A percentile compares a stretch with the other conserved stretches of the same genome.
Evolutionary conservation across 768 basidiomycete genomes (phyloP).

Genomic region (Kwoniella europaea): DNA sequence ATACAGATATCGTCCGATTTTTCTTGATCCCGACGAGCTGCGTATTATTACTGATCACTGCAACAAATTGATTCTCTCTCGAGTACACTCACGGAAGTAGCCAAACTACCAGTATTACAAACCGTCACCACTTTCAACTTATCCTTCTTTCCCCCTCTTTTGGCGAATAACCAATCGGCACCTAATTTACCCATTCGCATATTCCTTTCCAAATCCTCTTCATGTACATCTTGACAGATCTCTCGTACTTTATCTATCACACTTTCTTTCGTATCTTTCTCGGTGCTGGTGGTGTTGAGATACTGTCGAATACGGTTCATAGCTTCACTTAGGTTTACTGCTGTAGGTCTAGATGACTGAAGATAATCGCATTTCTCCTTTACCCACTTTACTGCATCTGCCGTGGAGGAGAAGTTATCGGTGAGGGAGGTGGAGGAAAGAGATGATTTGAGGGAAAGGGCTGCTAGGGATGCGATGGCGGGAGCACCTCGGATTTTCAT

Average conservation of each 20-base stretch:
- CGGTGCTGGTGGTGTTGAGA: slow-evolving; percentile 55
- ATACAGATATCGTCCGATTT: no score
- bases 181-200: slow-evolving; percentile 81
- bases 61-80: no score
- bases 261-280: slow-evolving; percentile 55
- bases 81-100: slow-evolving; percentile 73
- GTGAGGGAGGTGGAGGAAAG: slow-evolving; percentile 63
- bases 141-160: slow-evolving; percentile 59
- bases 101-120: slow-evolving; percentile 95
- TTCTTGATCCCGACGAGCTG: no score
- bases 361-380: slow-evolving; percentile 64
- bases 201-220: slow-evolving; percentile 87
- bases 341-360: slow-evolving; percentile 88
- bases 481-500: slow-evolving; percentile 95
- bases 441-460: slow-evolving; percentile 73
- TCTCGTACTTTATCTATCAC: slow-evolving; percentile 66
- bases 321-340: slow-evolving; percentile 90
- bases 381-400: slow-evolving; percentile 65
- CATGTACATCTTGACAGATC: slow-evolving; percentile 76
- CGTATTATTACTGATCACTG: no score
- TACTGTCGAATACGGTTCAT: slow-evolving; percentile 70
- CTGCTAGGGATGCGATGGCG: slow-evolving; percentile 89
- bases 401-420: slow-evolving; percentile 57
- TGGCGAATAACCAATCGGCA: slow-evolving; percentile 75
- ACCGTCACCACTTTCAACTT: slow-evolving; percentile 84